Percentiles rank a stretch among this genome's conserved stretches.
Conservation (phyloP, 2,329 filamentous ascomycete species). For the Colletotrichum lini region DNA sequence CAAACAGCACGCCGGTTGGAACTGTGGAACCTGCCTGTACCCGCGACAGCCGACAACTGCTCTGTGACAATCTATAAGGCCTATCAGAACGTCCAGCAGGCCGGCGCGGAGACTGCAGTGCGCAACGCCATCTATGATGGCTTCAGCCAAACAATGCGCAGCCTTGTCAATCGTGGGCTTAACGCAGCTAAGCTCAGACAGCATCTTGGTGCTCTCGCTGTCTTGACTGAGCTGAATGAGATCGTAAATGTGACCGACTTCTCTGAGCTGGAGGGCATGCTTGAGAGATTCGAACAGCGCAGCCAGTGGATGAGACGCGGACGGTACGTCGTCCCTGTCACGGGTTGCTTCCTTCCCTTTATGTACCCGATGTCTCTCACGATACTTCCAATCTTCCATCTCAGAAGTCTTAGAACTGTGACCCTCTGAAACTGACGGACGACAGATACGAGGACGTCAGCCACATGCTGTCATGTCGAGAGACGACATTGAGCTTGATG, state of each 20-base stretch:
- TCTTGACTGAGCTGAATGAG: constrained; percentile 86
- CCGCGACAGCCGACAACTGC: constrained; percentile 72
- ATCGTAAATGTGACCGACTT: constrained; percentile 73
- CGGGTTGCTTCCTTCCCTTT: constrained; percentile 31
- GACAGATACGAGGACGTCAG: constrained; percentile 81
- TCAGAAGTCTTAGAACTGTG: background rate
- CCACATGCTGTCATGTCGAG: constrained; percentile 84
- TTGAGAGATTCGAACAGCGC: constrained; percentile 75
- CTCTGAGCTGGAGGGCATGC: constrained; percentile 72
- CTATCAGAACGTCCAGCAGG: constrained; percentile 83
- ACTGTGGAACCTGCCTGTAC: constrained; percentile 91
- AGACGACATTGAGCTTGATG: constrained; percentile 85
- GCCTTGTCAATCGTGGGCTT: constrained; percentile 64
- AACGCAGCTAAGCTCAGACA: constrained; percentile 68
- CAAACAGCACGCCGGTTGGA: constrained; percentile 86
- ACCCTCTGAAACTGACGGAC: background rate
- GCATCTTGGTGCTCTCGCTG: constrained; percentile 75
- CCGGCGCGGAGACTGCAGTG: constrained; percentile 68
- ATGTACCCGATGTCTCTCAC: too few relatives aligned
- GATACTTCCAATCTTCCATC: too few relatives aligned
- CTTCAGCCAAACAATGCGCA: constrained; percentile 72
- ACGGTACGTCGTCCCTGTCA: constrained; percentile 67
- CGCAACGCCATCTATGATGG: constrained; percentile 74
- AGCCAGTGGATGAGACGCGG: constrained; percentile 87
- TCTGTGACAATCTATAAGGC: constrained; percentile 82